These are phyloP conservation scores for Gossypium trilobum DNA, from an alignment of 441 rosid genomes.

Conservation along the genomic window DNA sequence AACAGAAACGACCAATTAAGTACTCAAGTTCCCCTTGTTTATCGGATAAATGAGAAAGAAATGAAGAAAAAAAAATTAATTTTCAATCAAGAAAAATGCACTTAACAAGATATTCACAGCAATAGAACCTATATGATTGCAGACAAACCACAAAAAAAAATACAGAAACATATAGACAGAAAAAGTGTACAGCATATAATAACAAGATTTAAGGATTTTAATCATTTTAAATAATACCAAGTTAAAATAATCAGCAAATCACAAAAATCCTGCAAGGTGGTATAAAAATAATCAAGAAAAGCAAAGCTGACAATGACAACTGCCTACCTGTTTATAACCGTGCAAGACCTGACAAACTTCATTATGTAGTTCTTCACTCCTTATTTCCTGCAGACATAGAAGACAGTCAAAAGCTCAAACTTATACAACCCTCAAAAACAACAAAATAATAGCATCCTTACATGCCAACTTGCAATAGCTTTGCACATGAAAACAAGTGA, in stretches of 20 bases:
- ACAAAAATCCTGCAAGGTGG: neutral
- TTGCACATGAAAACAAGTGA: constrained; percentile 79
- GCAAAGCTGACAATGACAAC: neutral
- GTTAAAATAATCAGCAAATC: neutral
- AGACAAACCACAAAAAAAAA: neutral
- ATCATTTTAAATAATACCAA: neutral
- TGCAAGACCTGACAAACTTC: constrained; percentile 83
- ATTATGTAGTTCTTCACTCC: constrained; percentile 67
- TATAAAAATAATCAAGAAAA: neutral
- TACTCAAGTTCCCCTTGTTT: neutral
- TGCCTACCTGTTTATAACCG: constrained; percentile 78
- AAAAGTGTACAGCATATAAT: neutral
- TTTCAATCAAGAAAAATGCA: neutral
- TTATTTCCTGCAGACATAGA: constrained; percentile 53
- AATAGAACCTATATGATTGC: neutral
- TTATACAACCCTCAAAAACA: neutral
- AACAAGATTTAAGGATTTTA: neutral
- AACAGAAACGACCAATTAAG: neutral
- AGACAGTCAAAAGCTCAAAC: neutral
- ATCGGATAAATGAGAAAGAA: neutral
- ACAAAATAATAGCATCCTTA: constrained; percentile 29
- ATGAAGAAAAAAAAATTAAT: neutral
- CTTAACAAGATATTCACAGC: neutral
- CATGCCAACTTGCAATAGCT: constrained; percentile 98
- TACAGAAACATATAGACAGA: neutral